phyloP scores from a whole-genome alignment of 495 filamentous ascomycete genomes.

The Penicillium ucsense region DNA sequence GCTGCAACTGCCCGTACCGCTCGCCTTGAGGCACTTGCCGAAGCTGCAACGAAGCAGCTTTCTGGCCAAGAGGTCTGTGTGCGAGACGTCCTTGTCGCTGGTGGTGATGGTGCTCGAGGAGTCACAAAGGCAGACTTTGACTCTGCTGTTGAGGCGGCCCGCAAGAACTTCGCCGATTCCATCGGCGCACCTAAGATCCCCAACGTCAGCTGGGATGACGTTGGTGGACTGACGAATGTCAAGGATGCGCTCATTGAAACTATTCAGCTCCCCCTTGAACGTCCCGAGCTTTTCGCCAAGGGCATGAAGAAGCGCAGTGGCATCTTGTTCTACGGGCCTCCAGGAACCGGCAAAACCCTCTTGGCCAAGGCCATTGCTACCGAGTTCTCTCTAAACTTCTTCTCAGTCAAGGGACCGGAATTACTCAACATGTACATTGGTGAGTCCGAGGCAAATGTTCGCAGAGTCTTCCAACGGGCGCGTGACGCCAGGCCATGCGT shows the following conservation, averaged over 20 bases:
- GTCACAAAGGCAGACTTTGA: slow-evolving; percentile 87
- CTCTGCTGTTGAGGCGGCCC: slow-evolving; percentile 79
- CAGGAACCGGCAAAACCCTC: slow-evolving; percentile 93
- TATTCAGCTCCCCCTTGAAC: slow-evolving; percentile 84
- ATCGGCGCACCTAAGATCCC: slow-evolving; percentile 98
- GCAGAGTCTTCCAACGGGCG: slow-evolving; percentile 89
- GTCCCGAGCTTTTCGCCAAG: slow-evolving; percentile 91
- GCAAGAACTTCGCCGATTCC: slow-evolving; percentile 94
- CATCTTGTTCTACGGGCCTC: slow-evolving; percentile 95
- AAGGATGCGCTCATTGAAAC: slow-evolving; percentile 96
- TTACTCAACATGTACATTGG: slow-evolving; percentile 99
- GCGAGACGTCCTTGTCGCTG: slow-evolving; percentile 80
- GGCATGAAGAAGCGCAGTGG: slow-evolving; percentile 98
- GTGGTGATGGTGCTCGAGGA: slow-evolving; percentile 66
- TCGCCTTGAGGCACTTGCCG: slow-evolving; percentile 62
- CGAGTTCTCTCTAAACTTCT: slow-evolving; percentile 97
- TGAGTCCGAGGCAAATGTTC: slow-evolving; percentile 95
- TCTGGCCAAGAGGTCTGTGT: slow-evolving; percentile 43
- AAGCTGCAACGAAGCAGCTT: slow-evolving; percentile 25
- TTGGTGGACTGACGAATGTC: slow-evolving; percentile 85
- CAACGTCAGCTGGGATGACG: slow-evolving; percentile 93
- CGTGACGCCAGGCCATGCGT: slow-evolving; percentile 94
- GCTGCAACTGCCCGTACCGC: slow-evolving; percentile 64
- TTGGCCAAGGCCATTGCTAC: slow-evolving; percentile 97
- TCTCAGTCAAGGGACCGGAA: slow-evolving; percentile 96